These are phyloP conservation scores for Lignosus rhinocerotis DNA, from an alignment of 1,284 basidiomycete genomes.

Conservation along the genomic window DNA sequence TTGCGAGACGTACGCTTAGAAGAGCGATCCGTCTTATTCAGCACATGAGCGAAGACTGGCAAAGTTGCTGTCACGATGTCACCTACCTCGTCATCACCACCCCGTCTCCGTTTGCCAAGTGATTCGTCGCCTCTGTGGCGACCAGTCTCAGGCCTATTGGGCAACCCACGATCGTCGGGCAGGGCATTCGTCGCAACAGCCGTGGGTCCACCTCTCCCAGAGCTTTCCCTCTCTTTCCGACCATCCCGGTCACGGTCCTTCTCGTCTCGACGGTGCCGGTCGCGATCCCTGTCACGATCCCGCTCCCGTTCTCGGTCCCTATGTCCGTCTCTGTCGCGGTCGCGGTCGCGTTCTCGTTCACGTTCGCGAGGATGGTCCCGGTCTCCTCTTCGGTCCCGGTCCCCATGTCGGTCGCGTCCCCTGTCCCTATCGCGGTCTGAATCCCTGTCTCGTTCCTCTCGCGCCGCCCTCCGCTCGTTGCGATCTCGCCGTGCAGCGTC, in stretches of 20 bases:
- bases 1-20: constrained; percentile 75
- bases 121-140: constrained; percentile 61
- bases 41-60: constrained; percentile 14
- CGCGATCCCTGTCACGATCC: constrained; percentile 35
- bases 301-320: constrained; percentile 45
- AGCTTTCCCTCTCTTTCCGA: constrained; percentile 35
- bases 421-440: constrained; percentile 36
- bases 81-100: constrained; percentile 69
- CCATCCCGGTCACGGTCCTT: constrained; percentile 33
- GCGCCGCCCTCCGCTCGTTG: constrained; percentile 29
- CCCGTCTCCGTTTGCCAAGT: constrained; percentile 68
- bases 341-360: constrained; percentile 35
- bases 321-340: constrained; percentile 33
- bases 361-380: constrained; percentile 43
- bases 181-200: constrained; percentile 16
- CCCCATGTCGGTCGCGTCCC: constrained; percentile 35
- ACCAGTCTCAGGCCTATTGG: constrained; percentile 56
- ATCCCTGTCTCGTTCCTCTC: constrained; percentile 40
- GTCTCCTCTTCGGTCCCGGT: constrained; percentile 37
- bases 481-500: constrained; percentile 39
- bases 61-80: constrained; percentile 8
- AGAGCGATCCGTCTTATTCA: constrained; percentile 59
- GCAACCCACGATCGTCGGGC: constrained; percentile 52
- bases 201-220: constrained; percentile 20
- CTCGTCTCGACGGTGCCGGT: constrained; percentile 34